Conservation (phyloP, 257 asterid genomes). For the Solanum pennellii region DNA sequence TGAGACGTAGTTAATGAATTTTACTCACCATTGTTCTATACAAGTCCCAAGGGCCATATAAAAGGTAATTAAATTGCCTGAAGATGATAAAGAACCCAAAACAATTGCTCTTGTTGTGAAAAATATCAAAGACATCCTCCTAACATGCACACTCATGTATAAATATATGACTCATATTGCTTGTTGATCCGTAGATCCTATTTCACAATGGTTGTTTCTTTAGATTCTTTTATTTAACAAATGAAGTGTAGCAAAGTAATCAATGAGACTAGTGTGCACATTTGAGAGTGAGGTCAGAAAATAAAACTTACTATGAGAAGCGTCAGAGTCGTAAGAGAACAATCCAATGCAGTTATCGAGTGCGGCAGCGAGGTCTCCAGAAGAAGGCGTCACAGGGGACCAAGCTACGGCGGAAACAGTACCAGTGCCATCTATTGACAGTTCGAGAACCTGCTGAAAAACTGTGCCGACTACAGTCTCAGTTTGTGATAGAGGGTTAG, state of each 20-base stretch:
- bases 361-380: slow-evolving; percentile 76
- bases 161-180: neutral
- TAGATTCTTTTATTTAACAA: neutral
- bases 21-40: neutral
- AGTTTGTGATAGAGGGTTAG: slow-evolving; percentile 56
- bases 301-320: slow-evolving; percentile 42
- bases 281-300: neutral
- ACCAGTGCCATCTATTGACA: slow-evolving; percentile 33
- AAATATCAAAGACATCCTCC: neutral
- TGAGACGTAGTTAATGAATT: neutral
- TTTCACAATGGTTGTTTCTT: neutral
- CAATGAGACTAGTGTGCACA: neutral
- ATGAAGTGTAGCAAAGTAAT: neutral
- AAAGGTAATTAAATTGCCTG: neutral
- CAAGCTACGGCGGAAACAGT: slow-evolving; percentile 60
- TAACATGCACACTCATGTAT: neutral
- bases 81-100: neutral
- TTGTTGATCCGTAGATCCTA: neutral
- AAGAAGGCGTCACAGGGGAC: slow-evolving; percentile 74
- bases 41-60: neutral
- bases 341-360: slow-evolving; percentile 42
- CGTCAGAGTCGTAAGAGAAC: slow-evolving; percentile 31
- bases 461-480: slow-evolving; percentile 59
- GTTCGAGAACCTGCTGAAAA: slow-evolving; percentile 69
- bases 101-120: neutral